Evolutionary conservation across 192 early-diverging fungal genomes (phyloP).

Genomic region (Glomus cerebriforme): DNA sequence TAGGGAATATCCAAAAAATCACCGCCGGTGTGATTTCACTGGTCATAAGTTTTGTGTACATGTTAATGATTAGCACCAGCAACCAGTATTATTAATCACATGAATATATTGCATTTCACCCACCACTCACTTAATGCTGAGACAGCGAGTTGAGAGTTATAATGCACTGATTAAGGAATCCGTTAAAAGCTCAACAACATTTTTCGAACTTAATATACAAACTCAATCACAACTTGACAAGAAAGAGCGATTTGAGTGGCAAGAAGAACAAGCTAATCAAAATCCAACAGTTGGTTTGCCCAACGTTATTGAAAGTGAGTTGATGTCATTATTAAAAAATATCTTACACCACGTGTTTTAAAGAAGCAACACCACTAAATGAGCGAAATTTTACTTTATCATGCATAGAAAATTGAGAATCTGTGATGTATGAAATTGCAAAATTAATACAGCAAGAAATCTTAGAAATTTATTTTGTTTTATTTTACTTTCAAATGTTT

Average conservation of each 20-base stretch:
- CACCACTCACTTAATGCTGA: not conserved
- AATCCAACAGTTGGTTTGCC: not conserved
- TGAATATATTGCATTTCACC: not conserved
- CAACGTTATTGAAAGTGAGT: not conserved
- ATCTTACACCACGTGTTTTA: not conserved
- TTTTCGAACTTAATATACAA: not conserved
- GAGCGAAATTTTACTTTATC: not conserved
- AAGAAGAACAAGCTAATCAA: not conserved
- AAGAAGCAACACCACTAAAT: not conserved
- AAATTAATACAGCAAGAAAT: too few relatives aligned
- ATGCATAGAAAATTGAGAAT: not conserved
- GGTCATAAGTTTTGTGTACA: too few relatives aligned
- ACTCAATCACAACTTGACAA: not conserved
- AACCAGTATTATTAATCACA: too few relatives aligned
- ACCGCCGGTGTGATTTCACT: too few relatives aligned
- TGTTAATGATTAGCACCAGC: too few relatives aligned
- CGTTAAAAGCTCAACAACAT: not conserved
- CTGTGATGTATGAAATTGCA: not conserved
- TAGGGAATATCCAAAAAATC: too few relatives aligned
- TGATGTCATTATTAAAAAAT: not conserved
- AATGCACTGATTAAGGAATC: constrained; percentile 8
- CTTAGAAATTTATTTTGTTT: too few relatives aligned
- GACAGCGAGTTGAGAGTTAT: not conserved
- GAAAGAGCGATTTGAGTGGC: too few relatives aligned
- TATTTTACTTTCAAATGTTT: too few relatives aligned